A percentile compares a stretch with the other conserved stretches of the same genome.
Evolutionary conservation across 768 basidiomycete species (phyloP).

Genomic region (Lepiota brunneoincarnata): DNA sequence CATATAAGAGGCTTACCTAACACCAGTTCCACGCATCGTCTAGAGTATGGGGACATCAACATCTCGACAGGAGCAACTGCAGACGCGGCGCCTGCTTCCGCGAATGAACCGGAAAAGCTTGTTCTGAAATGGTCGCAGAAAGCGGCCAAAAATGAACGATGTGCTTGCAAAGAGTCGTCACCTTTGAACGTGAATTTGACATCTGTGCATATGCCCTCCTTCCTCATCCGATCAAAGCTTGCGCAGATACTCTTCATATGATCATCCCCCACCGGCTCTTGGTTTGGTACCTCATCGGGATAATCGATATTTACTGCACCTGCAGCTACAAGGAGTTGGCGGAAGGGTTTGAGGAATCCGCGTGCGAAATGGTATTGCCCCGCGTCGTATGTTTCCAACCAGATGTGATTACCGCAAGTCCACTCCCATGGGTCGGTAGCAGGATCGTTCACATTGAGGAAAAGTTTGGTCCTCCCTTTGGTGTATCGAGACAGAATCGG

Average conservation of each 20-base stretch:
- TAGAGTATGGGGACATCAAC: neutral
- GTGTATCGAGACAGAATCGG: neutral
- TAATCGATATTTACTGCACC: conserved; percentile 29
- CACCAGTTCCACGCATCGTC: conserved; percentile 1
- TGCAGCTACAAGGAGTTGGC: conserved; percentile 27
- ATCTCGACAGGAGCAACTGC: neutral
- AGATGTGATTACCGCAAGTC: conserved; percentile 35
- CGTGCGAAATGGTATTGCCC: conserved; percentile 27
- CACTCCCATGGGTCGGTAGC: conserved; percentile 32
- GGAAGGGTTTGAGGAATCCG: conserved; percentile 30
- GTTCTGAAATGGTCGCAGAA: conserved; percentile 30
- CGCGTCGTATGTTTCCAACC: conserved; percentile 32
- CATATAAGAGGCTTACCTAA: neutral
- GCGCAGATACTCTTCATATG: conserved; percentile 19
- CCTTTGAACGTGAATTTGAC: conserved; percentile 26
- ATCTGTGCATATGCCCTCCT: conserved; percentile 30
- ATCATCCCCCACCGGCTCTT: conserved; percentile 12
- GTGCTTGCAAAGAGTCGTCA: conserved; percentile 24
- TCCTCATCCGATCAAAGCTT: conserved; percentile 32
- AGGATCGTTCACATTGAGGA: conserved; percentile 46
- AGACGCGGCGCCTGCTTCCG: conserved; percentile 13
- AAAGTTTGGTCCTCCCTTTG: conserved; percentile 25
- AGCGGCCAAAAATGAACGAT: conserved; percentile 37
- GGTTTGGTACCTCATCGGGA: conserved; percentile 9
- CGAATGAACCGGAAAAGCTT: conserved; percentile 23